Evolutionary conservation across 2,329 filamentous ascomycete species (phyloP).

Genomic region (Coniella vitis): DNA sequence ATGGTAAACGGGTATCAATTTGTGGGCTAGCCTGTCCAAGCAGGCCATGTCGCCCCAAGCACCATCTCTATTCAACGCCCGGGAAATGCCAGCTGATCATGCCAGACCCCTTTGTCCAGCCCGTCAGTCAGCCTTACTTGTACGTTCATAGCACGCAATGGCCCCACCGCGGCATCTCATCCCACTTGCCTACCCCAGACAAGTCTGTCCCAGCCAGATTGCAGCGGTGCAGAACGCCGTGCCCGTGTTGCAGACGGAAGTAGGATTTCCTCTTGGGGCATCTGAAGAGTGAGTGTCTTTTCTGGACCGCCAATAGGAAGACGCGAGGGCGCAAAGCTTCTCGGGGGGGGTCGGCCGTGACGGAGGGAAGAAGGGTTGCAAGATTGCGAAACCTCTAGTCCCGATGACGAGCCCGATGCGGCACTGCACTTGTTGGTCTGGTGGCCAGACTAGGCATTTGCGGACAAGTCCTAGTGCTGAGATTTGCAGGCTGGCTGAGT

Average conservation of each 20-base stretch:
- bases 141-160: conserved; percentile 9
- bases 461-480: no score
- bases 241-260: no score
- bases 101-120: conserved; percentile 6
- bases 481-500: no score
- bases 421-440: not conserved
- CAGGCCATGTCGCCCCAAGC: no score
- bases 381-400: conserved; percentile 9
- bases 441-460: not conserved
- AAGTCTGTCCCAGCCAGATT: not conserved
- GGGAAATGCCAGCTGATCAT: not conserved
- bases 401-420: conserved; percentile 8
- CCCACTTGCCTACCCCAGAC: not conserved
- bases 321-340: no score
- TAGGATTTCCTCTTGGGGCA: no score
- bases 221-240: no score
- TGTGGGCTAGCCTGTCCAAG: no score
- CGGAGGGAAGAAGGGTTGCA: not conserved
- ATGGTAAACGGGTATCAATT: no score
- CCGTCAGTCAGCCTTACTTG: not conserved
- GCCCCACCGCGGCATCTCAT: conserved; percentile 5
- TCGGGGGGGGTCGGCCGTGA: not conserved
- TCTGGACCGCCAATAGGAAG: no score
- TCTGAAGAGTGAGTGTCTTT: no score
- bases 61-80: not conserved